Base-by-base conservation (phyloP, 352 stramenopile species). In the Phytopythium montanum region DNA sequence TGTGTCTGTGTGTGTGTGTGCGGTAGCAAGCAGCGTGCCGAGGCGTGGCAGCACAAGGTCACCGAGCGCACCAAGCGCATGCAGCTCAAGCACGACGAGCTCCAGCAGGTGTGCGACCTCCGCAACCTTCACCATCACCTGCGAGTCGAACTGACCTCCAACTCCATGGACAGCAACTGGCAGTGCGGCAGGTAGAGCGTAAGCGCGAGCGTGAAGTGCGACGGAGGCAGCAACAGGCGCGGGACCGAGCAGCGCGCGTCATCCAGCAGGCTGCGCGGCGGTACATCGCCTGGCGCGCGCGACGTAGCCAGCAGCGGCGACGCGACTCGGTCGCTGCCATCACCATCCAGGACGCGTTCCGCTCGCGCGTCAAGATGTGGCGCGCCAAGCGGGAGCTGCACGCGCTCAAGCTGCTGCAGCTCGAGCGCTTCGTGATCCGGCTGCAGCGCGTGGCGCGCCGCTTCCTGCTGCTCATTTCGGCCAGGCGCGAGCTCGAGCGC, bases 81-180 rank as follows among this genome's bases (percentile, higher is more conserved):
- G 79, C 75, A 79, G 36, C 71, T 81, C 58, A 85, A 85, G 63
- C 80, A 85, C 57, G 69, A 73, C 8, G 75, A 84, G 62, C 65
- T 89, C 42, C 79, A 89, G 62, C 65, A 79, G 23, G 72, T 75
- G 14, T 33, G 23, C n/a, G n/a, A n/a, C n/a, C n/a, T n/a, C n/a
- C n/a, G n/a, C n/a, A n/a, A n/a, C n/a, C n/a, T n/a, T n/a, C n/a
- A n/a, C n/a, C n/a, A n/a, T n/a, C n/a, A n/a, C n/a, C n/a, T n/a
- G n/a, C n/a, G n/a, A n/a, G n/a, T n/a, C n/a, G n/a, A n/a, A 45
- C 39, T 45, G 12, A 45, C 39, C 39, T 45, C 5, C 39, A 19
- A 16, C 19, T 45, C 39, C 25, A 5, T 4, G 3, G 19, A n/a
- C 25, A 53, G 33, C 49, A 69, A 34, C 73, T 76, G 2, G 53